phyloP scores from a whole-genome alignment of 768 basidiomycete species.

The Vararia minispora region DNA sequence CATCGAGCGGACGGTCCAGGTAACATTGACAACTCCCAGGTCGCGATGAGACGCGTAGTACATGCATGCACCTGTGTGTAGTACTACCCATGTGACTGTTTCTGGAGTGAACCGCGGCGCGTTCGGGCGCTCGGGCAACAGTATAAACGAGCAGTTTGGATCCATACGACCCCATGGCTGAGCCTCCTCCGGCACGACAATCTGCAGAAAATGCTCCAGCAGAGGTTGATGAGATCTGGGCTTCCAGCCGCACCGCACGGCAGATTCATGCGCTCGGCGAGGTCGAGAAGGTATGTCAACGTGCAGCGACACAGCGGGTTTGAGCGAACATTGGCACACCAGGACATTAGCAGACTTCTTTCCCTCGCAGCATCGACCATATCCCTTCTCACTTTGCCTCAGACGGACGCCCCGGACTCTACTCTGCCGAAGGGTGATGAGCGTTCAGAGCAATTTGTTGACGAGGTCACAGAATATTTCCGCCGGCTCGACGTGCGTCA shows the following conservation, averaged over 20 bases:
- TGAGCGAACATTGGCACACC: constrained; percentile 2
- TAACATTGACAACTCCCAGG: too few species aligned
- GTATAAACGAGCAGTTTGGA: too few species aligned
- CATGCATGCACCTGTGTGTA: too few species aligned
- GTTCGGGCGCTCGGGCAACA: too few species aligned
- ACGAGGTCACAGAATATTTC: constrained; percentile 80
- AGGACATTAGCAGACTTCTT: constrained; percentile 74
- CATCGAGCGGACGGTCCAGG: too few species aligned
- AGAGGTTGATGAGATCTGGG: constrained; percentile 72
- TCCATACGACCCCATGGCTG: too few species aligned
- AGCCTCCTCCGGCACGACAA: too few species aligned
- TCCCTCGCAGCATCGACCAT: constrained; percentile 69
- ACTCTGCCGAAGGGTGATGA: constrained; percentile 71
- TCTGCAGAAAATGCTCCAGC: constrained; percentile 1
- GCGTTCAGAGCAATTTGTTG: constrained; percentile 75
- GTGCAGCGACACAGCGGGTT: neutral
- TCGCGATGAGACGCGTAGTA: too few species aligned
- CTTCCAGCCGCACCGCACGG: constrained; percentile 66
- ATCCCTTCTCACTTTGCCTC: constrained; percentile 70
- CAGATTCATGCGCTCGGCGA: constrained; percentile 74
- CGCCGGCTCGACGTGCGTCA: constrained; percentile 63
- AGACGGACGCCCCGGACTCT: constrained; percentile 62
- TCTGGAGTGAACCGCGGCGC: too few species aligned
- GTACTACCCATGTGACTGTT: too few species aligned
- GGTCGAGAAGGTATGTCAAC: constrained; percentile 56